phyloP scores from a whole-genome alignment of 1,139 yeast species.

The Scheffersomyces lignicola region DNA sequence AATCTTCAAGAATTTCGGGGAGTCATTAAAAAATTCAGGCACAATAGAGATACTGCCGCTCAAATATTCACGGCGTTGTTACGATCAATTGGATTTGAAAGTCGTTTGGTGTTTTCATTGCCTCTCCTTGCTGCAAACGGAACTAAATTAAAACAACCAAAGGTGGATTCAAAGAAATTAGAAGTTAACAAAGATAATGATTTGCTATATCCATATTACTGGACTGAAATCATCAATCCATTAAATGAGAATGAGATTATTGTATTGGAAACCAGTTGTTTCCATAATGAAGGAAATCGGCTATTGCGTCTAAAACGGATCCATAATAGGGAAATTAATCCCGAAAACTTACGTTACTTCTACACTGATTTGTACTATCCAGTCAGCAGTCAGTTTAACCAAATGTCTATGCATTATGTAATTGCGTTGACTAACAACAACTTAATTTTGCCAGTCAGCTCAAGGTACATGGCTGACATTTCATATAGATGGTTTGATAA shows the following conservation, averaged over 20 bases:
- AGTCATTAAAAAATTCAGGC: conserved; percentile 26
- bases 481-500: conserved; percentile 33
- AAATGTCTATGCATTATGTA: conserved; percentile 38
- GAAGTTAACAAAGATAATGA: conserved; percentile 33
- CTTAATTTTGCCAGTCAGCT: conserved; percentile 29
- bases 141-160: conserved; percentile 22
- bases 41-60: conserved; percentile 40
- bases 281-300: conserved; percentile 32
- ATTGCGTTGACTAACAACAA: conserved; percentile 21
- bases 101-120: conserved; percentile 34
- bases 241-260: conserved; percentile 25
- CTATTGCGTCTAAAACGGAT: conserved; percentile 23
- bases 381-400: conserved; percentile 23
- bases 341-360: conserved; percentile 7
- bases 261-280: conserved; percentile 31
- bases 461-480: conserved; percentile 36
- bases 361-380: conserved; percentile 26
- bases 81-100: conserved; percentile 32
- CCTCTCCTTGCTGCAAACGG: conserved; percentile 26
- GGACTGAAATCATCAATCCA: conserved; percentile 43
- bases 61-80: conserved; percentile 35
- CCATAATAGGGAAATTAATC: conserved; percentile 1
- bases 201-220: conserved; percentile 37
- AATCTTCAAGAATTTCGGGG: conserved; percentile 15
- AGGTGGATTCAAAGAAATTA: conserved; percentile 21